phyloP scores from a whole-genome alignment of 805 yeast genomes.

The Debaryomyces castellii region DNA sequence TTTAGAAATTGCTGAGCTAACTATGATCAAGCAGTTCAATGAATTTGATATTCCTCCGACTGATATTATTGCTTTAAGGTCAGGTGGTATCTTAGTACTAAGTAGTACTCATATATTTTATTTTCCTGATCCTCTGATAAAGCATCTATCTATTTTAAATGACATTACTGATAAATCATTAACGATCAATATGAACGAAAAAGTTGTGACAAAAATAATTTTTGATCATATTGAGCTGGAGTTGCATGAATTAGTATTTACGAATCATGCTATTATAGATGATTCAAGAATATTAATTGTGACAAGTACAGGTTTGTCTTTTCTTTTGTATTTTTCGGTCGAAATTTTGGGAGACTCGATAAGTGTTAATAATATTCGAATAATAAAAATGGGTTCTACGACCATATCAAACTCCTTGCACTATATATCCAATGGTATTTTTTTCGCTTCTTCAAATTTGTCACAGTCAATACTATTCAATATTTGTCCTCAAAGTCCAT shows the following conservation, averaged over 20 bases:
- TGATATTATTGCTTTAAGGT: constrained; percentile 15
- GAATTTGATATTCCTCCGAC: constrained; percentile 32
- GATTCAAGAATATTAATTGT: constrained; percentile 23
- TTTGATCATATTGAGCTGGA: neutral
- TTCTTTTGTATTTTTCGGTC: constrained; percentile 19
- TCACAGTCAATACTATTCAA: constrained; percentile 33
- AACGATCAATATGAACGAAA: constrained; percentile 11
- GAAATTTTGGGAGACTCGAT: neutral
- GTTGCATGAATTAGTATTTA: neutral
- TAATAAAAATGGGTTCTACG: constrained; percentile 26
- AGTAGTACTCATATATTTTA: constrained; percentile 26
- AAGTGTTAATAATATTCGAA: constrained; percentile 14
- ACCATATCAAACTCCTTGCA: constrained; percentile 29
- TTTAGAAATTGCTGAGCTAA: constrained; percentile 3
- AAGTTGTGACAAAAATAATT: constrained; percentile 19
- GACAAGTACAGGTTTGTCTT: constrained; percentile 29
- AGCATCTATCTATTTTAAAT: constrained; percentile 7
- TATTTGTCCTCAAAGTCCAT: constrained; percentile 23
- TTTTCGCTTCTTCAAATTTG: constrained; percentile 27
- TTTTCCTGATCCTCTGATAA: constrained; percentile 21
- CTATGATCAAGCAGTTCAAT: constrained; percentile 21
- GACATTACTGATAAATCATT: constrained; percentile 7
- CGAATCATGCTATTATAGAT: constrained; percentile 20
- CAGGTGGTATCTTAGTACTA: constrained; percentile 28
- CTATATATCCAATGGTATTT: constrained; percentile 24